phyloP scores from a whole-genome alignment of 441 rosid genomes.

The Populus hybrid region DNA sequence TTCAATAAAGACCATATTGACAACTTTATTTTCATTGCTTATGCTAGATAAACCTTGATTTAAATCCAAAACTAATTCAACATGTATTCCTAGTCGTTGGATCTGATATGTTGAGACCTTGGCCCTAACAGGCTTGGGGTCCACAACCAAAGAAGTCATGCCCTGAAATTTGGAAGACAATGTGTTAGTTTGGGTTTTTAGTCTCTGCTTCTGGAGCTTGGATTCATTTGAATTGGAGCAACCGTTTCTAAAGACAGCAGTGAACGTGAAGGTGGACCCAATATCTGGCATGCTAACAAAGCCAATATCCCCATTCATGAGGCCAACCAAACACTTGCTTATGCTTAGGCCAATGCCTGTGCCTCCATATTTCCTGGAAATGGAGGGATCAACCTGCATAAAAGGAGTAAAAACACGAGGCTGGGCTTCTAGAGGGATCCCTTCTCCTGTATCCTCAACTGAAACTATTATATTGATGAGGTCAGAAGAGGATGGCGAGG shows the following conservation, averaged over 20 bases:
- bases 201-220: constrained; percentile 45
- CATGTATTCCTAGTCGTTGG: constrained; percentile 69
- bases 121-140: constrained; percentile 64
- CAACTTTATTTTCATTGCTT: constrained; percentile 25
- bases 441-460: constrained; percentile 91
- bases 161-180: constrained; percentile 51
- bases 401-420: constrained; percentile 90
- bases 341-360: constrained; percentile 97
- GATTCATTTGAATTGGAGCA: constrained; percentile 37
- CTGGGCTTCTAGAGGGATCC: constrained; percentile 84
- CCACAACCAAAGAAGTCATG: constrained; percentile 71
- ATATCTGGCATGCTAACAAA: constrained; percentile 67
- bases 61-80: constrained; percentile 53
- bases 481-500: constrained; percentile 36
- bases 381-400: constrained; percentile 89
- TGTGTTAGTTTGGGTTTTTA: constrained; percentile 33
- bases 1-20: constrained; percentile 70
- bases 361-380: constrained; percentile 84
- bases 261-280: constrained; percentile 87
- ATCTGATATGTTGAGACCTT: constrained; percentile 73
- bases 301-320: constrained; percentile 88
- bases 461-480: constrained; percentile 63
- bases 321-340: constrained; percentile 81
- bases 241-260: constrained; percentile 65
- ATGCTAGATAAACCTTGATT: constrained; percentile 40